Evolutionary conservation across 768 basidiomycete genomes (phyloP).

Genomic region (Gymnopilus dilepis): DNA sequence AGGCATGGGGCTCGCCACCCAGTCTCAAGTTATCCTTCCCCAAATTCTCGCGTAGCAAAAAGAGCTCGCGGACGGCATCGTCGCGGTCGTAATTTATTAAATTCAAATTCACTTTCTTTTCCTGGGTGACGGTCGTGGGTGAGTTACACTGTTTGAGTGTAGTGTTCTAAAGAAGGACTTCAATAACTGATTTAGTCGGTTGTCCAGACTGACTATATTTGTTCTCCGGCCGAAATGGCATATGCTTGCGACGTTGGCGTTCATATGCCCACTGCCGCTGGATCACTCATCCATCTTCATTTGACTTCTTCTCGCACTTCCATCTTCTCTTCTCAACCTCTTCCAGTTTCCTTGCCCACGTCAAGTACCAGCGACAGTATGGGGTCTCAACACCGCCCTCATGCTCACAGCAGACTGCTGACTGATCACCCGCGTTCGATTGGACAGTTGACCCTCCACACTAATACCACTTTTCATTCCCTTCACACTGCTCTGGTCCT

Average conservation of each 20-base stretch:
- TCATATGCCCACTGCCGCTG: background rate
- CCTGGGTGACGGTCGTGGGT: background rate
- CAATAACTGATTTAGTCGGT: background rate
- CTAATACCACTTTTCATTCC: background rate
- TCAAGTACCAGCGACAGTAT: background rate
- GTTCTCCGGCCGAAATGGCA: background rate
- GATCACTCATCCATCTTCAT: background rate
- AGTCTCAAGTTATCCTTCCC: slow-evolving; percentile 26
- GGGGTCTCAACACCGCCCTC: background rate
- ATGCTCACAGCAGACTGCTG: background rate
- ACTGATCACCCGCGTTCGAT: background rate
- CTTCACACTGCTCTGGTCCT: too few relatives aligned
- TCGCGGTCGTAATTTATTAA: slow-evolving; percentile 17
- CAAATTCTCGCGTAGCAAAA: slow-evolving; percentile 27
- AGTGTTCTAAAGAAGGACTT: background rate
- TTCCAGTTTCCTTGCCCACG: background rate
- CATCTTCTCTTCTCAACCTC: background rate
- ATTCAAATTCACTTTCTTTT: background rate
- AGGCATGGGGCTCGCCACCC: slow-evolving; percentile 44
- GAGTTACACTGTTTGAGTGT: background rate
- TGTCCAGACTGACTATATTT: background rate
- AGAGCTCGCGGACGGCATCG: background rate
- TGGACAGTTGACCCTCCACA: slow-evolving; percentile 1
- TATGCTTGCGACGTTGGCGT: background rate
- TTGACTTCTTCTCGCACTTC: too few relatives aligned